phyloP scores from a whole-genome alignment of 2,329 filamentous ascomycete species.

The Bipolaris oryzae region DNA sequence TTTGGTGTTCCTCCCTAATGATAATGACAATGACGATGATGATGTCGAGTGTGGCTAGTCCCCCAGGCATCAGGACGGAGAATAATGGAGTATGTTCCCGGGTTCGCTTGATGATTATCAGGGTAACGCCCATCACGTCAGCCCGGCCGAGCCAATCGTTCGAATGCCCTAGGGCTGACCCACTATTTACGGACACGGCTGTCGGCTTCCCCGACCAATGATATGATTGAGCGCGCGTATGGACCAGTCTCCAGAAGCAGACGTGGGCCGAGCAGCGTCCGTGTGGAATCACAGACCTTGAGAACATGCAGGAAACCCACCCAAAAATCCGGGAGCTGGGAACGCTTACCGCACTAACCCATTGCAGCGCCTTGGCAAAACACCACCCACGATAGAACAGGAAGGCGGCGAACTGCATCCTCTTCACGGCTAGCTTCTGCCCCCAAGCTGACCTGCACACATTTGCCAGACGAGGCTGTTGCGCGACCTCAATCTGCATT shows the following conservation, averaged over 20 bases:
- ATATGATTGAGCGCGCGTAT: background rate
- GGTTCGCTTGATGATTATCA: slow-evolving; percentile 5
- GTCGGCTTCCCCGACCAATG: slow-evolving; percentile 14
- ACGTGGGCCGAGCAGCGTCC: background rate
- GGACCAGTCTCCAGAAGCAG: slow-evolving; percentile 2
- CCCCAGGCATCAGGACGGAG: background rate
- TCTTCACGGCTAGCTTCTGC: background rate
- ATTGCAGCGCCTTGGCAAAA: slow-evolving; percentile 6
- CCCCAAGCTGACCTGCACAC: background rate
- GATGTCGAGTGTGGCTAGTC: background rate
- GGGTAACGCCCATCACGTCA: background rate
- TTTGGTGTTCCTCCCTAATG: too few species aligned
- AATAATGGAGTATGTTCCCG: slow-evolving; percentile 9
- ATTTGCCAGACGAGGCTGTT: background rate
- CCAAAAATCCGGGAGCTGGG: slow-evolving; percentile 11
- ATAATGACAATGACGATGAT: too few species aligned
- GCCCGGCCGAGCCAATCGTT: background rate
- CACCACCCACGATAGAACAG: slow-evolving; percentile 5
- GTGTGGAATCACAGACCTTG: slow-evolving; percentile 7
- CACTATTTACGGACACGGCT: slow-evolving; percentile 6
- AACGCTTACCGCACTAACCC: slow-evolving; percentile 10
- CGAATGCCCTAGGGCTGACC: background rate
- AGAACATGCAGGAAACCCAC: slow-evolving; percentile 6
- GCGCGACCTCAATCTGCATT: background rate
- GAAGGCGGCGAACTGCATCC: slow-evolving; percentile 11